phyloP scores from a whole-genome alignment of 2,329 filamentous ascomycete genomes.

The Tolypocladium sp. region DNA sequence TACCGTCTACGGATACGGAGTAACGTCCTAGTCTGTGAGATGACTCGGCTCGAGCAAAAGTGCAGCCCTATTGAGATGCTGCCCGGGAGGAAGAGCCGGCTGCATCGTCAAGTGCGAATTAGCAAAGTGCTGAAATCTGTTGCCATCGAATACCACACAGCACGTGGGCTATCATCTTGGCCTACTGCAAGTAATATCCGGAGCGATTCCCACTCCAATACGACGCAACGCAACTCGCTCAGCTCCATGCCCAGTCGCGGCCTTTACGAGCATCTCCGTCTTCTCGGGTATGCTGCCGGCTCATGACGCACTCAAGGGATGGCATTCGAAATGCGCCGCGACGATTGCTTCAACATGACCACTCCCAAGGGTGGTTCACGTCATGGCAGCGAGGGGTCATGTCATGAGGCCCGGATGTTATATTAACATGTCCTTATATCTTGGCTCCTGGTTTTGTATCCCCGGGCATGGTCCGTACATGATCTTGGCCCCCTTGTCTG shows the following conservation, averaged over 20 bases:
- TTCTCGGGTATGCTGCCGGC: background rate
- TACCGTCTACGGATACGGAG: no score
- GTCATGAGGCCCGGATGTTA: background rate
- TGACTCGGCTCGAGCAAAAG: background rate
- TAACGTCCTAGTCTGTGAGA: background rate
- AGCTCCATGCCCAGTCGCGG: background rate
- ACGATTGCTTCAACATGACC: no score
- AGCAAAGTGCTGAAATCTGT: background rate
- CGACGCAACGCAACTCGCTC: background rate
- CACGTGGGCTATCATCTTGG: background rate
- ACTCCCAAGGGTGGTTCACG: no score
- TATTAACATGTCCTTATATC: background rate
- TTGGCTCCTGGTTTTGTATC: background rate
- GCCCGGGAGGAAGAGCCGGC: background rate
- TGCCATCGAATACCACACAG: background rate
- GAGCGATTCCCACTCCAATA: background rate
- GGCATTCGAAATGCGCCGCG: background rate
- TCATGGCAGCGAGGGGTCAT: background rate
- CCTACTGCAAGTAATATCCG: background rate
- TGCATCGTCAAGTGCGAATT: background rate
- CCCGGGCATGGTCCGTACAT: background rate
- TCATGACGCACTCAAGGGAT: background rate
- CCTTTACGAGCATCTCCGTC: background rate
- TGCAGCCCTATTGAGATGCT: background rate
- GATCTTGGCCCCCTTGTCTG: background rate